Evolutionary conservation across 768 basidiomycete genomes (phyloP), one percentile per base, ranked within the genome.

Genomic region (Hortiboletus campestris): DNA sequence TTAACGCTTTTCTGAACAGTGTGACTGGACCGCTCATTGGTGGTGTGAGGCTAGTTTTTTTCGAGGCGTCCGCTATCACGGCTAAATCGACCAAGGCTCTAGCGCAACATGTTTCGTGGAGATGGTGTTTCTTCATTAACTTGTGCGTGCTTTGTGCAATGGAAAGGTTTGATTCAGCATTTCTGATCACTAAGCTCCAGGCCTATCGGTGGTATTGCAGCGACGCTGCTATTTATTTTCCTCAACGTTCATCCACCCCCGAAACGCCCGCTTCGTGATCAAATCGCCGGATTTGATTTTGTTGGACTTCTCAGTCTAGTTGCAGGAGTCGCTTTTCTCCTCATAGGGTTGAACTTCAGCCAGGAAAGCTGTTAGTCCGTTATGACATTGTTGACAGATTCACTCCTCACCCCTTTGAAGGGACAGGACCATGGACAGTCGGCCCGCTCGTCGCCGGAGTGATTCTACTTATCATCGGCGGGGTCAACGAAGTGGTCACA

Each of bases 71-170:
- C 13, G 14, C 34, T 12, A 9, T n/a, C 7, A 34, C 34, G 14
- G 4, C 32, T 52, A 19, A 62, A 34, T 55, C 4, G 7, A 17
- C 32, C 43, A 53, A 87, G 86, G 83, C 75, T 13, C 80, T 92
- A 53, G 81, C 88, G 0, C 84, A 91, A 64, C 84, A 88, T 63
- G 85, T 81, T 13, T 77, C 84, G 0, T 93, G 90, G 90, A 72
- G 91, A 74, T 92, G 90, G 89, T 88, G 86, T 63, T 89, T 89
- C 70, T 89, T 81, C 66, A 84, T 89, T 60, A 88, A 88, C 61
- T 61, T 89, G 86, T 85, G 63, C 49, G 82, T 63, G 29, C 32
- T n/a, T 34, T 5, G 0, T 25, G 8, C 6, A 19, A 31, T 11
- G 11, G 2, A 7, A 29, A 6, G 1, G 20, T 55, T 42, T 1